phyloP scores from a whole-genome alignment of 208 protist species.

The Acanthamoeba sp. region DNA sequence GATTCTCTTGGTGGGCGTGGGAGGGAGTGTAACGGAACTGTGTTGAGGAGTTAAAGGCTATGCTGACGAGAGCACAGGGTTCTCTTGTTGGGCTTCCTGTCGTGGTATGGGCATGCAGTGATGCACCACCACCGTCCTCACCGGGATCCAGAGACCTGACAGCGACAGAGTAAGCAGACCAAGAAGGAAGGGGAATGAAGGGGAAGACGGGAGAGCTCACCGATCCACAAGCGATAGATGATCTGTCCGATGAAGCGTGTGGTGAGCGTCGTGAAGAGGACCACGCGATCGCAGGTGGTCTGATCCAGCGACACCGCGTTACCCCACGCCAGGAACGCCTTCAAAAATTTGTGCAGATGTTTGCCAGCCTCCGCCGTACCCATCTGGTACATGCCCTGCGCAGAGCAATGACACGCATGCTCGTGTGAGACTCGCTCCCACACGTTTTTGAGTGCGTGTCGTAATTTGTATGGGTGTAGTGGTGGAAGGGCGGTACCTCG shows the following conservation, averaged over 20 bases:
- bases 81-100: too few relatives aligned
- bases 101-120: neutral
- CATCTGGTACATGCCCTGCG: conserved; percentile 51
- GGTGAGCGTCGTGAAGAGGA: neutral
- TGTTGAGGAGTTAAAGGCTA: too few relatives aligned
- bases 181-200: too few relatives aligned
- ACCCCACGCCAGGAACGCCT: neutral
- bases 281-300: conserved; percentile 45
- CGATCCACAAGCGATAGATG: conserved; percentile 42
- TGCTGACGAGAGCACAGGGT: neutral
- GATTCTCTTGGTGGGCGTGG: too few relatives aligned
- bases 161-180: neutral
- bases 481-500: neutral
- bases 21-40: too few relatives aligned
- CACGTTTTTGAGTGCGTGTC: neutral
- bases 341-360: conserved; percentile 10
- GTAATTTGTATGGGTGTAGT: neutral
- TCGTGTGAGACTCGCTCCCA: neutral
- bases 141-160: neutral
- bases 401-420: neutral
- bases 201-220: neutral
- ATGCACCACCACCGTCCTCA: neutral
- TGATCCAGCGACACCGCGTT: conserved; percentile 11
- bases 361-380: conserved; percentile 40
- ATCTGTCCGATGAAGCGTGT: neutral